Evolutionary conservation across 495 filamentous ascomycete species (phyloP).

Genomic region (Penicillium roqueforti): DNA sequence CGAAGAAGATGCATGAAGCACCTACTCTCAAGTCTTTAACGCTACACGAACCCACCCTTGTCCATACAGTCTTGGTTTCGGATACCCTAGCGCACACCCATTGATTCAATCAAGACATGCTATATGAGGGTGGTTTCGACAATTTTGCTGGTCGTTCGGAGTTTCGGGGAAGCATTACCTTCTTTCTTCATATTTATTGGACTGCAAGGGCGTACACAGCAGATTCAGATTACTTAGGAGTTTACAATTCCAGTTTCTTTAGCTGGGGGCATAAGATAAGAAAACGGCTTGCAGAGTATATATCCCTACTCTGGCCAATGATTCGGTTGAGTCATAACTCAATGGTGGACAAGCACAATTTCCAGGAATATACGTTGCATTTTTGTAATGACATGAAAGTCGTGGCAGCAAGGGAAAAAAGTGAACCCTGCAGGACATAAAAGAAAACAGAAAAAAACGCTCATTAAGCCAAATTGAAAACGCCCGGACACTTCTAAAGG

Average conservation of each 20-base stretch:
- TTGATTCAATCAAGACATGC: neutral
- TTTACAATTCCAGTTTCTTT: neutral
- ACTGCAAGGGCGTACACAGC: conserved; percentile 12
- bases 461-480: conserved; percentile 24
- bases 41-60: conserved; percentile 6
- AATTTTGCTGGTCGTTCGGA: conserved; percentile 19
- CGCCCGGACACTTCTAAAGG: conserved; percentile 5
- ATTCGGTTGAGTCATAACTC: conserved; percentile 11
- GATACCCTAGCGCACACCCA: conserved; percentile 13
- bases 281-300: neutral
- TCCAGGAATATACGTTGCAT: conserved; percentile 25
- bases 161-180: conserved; percentile 28
- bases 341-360: conserved; percentile 13
- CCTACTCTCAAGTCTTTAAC: conserved; percentile 1
- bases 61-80: conserved; percentile 6
- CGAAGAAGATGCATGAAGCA: conserved; percentile 42
- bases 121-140: neutral
- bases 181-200: conserved; percentile 13
- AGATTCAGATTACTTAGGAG: conserved; percentile 6
- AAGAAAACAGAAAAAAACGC: conserved; percentile 19
- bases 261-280: neutral
- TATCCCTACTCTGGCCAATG: neutral
- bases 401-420: conserved; percentile 13
- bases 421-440: neutral
- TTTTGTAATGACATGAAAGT: conserved; percentile 21